These are phyloP conservation scores for Fusarium foetens DNA, from an alignment of 2,329 filamentous ascomycete genomes.

Conservation along the genomic window DNA sequence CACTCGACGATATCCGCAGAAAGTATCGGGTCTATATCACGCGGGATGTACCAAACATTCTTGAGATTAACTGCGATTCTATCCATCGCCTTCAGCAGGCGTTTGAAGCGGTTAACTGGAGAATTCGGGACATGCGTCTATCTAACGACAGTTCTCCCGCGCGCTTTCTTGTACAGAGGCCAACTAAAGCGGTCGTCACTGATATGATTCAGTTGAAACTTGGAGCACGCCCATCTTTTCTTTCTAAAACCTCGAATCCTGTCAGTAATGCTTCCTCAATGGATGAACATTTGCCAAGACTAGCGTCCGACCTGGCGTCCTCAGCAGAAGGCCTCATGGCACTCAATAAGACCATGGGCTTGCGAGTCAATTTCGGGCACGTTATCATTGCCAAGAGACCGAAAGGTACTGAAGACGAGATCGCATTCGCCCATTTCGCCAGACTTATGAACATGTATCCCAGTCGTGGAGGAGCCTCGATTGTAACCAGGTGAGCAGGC, in stretches of 20 bases:
- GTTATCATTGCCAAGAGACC: conserved; percentile 44
- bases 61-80: conserved; percentile 43
- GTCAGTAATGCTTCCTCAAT: conserved; percentile 20
- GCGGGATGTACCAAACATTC: conserved; percentile 33
- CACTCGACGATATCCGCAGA: conserved; percentile 45
- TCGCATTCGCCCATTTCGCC: conserved; percentile 42
- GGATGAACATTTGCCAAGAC: conserved; percentile 31
- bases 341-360: conserved; percentile 41
- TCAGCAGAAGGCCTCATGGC: conserved; percentile 42
- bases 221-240: conserved; percentile 39
- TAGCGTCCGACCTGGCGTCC: conserved; percentile 32
- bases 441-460: conserved; percentile 44
- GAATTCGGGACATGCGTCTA: conserved; percentile 48
- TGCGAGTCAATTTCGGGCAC: conserved; percentile 50
- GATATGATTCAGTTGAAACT: conserved; percentile 39
- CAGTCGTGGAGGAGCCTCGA: conserved; percentile 44
- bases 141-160: conserved; percentile 39
- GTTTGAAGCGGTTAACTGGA: conserved; percentile 45
- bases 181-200: conserved; percentile 19
- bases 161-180: conserved; percentile 46
- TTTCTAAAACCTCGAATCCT: neutral
- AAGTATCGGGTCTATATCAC: conserved; percentile 48
- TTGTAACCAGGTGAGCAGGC: conserved; percentile 44
- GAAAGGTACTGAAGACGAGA: conserved; percentile 35
- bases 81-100: conserved; percentile 43